Base-by-base conservation (phyloP, 495 filamentous ascomycete species). In the Penicillium ochrochloron region DNA sequence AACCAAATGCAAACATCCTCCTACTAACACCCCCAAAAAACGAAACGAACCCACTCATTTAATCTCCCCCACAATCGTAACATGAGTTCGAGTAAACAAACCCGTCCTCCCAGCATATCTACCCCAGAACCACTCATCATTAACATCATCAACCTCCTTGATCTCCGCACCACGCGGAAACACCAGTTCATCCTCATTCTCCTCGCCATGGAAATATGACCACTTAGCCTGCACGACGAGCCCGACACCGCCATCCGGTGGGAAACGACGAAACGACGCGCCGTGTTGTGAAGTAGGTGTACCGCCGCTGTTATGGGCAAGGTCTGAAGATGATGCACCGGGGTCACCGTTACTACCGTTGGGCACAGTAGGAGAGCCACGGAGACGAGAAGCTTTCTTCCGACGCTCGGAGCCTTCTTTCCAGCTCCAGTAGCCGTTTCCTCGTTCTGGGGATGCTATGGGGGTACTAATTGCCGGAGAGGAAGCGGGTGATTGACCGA, bases 161-260 rank as follows among this genome's bases (percentile, higher is more conserved):
- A 97, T 84, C 75, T 94, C 91, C 0, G 93, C 92, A 6, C 89
- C 88, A 60, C 86, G 89, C 3, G 93, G 93, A 68, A 97, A 97
- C 67, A 85, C 78, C 57, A 97, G 72, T 80, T 97, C 93, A 74
- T 96, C 90, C 35, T 78, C 75, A 14, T 80, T 80, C 7, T 80
- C 86, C 7, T 83, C 83, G 9, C 75, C 78, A 0, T 91, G 92
- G 68, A 88, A 92, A 81, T 87, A 96, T 8, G 84, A 79, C 90
- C 91, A 97, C 21, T 78, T 62, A 0, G 92, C 91, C 17, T 82
- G 63, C n/a, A 85, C 84, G 17, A 80, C 70, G 41, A 87, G 73
- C 0, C 90, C 92, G 0, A 84, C 73, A 1, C 90, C 91, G 1
- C 91, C 91, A 62, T 88, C 84, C 0, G 90, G 87, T 8, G 93